Percentiles rank a stretch among this genome's conserved stretches.
Conservation (phyloP, 352 stramenopile species). For the Phytophthora pisi region DNA sequence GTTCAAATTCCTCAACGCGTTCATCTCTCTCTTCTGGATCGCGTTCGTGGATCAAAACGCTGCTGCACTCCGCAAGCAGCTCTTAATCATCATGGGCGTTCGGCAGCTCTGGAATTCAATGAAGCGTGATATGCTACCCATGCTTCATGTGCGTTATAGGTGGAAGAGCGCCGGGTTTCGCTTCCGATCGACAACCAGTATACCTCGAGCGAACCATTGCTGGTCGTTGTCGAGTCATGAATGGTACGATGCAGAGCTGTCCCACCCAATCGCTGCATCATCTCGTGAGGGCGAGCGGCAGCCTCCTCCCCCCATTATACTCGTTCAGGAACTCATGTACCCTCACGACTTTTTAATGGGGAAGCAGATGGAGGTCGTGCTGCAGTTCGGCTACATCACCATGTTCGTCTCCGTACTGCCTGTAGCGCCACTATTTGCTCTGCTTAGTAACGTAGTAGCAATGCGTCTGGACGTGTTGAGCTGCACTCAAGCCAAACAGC, state of each 20-base stretch:
- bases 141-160: constrained; percentile 49
- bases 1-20: constrained; percentile 87
- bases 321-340: constrained; percentile 78
- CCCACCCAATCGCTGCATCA: constrained; percentile 1
- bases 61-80: constrained; percentile 57
- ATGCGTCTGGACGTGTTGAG: constrained; percentile 87
- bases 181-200: constrained; percentile 21
- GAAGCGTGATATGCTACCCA: constrained; percentile 56
- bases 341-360: constrained; percentile 70
- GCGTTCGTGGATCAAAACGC: constrained; percentile 71
- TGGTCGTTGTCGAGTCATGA: constrained; percentile 43
- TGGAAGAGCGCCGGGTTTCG: constrained; percentile 55
- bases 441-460: constrained; percentile 89
- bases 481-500: constrained; percentile 73
- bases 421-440: constrained; percentile 84
- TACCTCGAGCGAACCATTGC: constrained; percentile 13
- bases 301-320: constrained; percentile 50
- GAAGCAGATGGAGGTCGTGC: constrained; percentile 81
- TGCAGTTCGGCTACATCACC: constrained; percentile 95
- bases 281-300: constrained; percentile 1
- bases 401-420: constrained; percentile 94
- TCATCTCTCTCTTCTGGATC: constrained; percentile 83
- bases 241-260: constrained; percentile 64
- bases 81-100: constrained; percentile 74
- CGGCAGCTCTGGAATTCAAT: constrained; percentile 73